Conservation (phyloP, 176 grass and related monocot genomes). For the Phyllostachys edulis region DNA sequence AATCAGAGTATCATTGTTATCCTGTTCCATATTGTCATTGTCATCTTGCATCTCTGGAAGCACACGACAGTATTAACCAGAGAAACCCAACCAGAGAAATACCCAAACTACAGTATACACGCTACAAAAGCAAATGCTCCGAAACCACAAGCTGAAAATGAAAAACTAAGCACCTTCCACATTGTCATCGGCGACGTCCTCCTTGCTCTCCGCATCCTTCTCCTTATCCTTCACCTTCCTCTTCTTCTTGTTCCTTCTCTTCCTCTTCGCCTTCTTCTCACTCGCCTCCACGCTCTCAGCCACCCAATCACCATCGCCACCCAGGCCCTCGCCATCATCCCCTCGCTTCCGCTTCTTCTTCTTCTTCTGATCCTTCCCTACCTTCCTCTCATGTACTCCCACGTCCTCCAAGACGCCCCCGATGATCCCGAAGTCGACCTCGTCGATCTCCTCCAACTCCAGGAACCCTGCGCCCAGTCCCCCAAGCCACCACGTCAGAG, state of each 20-base stretch:
- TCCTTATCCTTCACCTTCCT: constrained; percentile 38
- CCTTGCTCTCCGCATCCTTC: constrained; percentile 4
- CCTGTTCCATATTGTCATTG: constrained; percentile 28
- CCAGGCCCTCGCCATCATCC: background rate
- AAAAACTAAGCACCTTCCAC: constrained; percentile 49
- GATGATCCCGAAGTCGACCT: constrained; percentile 58
- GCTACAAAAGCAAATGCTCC: constrained; percentile 17
- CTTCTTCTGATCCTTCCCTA: constrained; percentile 34
- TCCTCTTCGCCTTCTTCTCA: constrained; percentile 12
- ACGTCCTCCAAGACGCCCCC: constrained; percentile 31
- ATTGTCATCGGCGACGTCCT: constrained; percentile 19
- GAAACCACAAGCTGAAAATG: background rate
- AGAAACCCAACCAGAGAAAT: background rate
- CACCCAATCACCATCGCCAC: background rate
- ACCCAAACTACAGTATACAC: background rate
- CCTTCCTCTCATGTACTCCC: constrained; percentile 23
- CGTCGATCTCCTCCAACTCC: constrained; percentile 90
- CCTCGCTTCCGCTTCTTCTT: constrained; percentile 62
- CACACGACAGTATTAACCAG: background rate
- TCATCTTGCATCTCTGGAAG: constrained; percentile 31
- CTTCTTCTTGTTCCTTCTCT: constrained; percentile 57
- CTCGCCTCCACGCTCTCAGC: constrained; percentile 15
- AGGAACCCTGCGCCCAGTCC: constrained; percentile 63
- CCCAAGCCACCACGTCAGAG: constrained; percentile 7
- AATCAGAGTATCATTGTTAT: constrained; percentile 41